These are phyloP conservation scores for Diaporthe vaccinii DNA, from an alignment of 2,329 filamentous ascomycete genomes.

Conservation along the genomic window DNA sequence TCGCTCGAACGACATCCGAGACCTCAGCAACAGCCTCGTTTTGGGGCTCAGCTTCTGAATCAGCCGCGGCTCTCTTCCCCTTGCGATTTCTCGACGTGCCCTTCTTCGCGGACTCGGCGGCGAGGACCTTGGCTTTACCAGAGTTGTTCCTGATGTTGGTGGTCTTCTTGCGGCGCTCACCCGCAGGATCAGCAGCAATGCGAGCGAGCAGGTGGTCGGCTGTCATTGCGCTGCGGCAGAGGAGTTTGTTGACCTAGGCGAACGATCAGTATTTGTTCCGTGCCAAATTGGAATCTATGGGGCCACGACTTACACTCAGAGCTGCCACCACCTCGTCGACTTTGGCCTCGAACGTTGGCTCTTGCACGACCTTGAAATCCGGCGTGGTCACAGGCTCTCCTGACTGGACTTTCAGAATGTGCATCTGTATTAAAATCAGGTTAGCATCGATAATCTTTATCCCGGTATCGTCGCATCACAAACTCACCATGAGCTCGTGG, in stretches of 20 bases:
- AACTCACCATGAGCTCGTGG: neutral
- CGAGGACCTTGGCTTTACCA: neutral
- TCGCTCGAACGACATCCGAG: neutral
- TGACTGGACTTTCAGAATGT: neutral
- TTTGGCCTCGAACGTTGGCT: neutral
- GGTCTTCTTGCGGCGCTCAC: neutral
- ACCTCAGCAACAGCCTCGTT: neutral
- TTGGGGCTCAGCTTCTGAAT: neutral
- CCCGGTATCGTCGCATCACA: no score
- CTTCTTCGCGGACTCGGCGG: neutral
- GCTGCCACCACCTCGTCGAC: neutral
- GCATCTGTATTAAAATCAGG: neutral
- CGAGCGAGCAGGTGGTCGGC: neutral
- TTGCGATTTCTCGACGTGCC: neutral
- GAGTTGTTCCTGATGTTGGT: neutral
- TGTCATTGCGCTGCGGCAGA: neutral
- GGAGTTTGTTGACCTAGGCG: neutral
- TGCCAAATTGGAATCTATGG: neutral
- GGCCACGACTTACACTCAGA: neutral
- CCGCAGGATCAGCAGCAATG: neutral
- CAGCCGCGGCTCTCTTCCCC: neutral
- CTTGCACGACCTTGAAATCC: neutral
- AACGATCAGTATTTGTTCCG: no score
- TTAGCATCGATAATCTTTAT: neutral
- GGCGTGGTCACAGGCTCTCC: neutral